Evolutionary conservation across 805 yeast genomes (phyloP).

Genomic region (Metschnikowia koreensis): DNA sequence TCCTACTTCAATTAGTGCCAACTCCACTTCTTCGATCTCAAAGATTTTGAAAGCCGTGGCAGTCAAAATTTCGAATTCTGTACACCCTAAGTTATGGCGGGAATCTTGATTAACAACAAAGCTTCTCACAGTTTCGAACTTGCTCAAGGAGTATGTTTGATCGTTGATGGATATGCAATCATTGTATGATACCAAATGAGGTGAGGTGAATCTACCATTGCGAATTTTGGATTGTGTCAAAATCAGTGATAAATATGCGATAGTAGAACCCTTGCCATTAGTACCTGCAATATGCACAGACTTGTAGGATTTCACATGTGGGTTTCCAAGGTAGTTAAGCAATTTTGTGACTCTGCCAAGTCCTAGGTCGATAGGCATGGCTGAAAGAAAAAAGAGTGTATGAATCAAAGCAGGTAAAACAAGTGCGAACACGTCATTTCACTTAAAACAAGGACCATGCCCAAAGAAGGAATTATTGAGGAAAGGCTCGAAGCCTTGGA

Average conservation of each 20-base stretch:
- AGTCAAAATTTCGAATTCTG: conserved; percentile 86
- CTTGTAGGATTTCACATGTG: conserved; percentile 55
- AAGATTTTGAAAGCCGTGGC: conserved; percentile 84
- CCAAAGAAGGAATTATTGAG: conserved; percentile 36
- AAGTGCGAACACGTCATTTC: conserved; percentile 1
- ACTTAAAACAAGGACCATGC: conserved; percentile 2
- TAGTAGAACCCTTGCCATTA: conserved; percentile 93
- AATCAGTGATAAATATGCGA: conserved; percentile 73
- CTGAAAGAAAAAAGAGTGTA: conserved; percentile 7
- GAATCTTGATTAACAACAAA: conserved; percentile 43
- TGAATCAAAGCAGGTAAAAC: not conserved
- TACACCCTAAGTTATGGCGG: conserved; percentile 54
- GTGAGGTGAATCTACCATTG: conserved; percentile 85
- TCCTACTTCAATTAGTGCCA: conserved; percentile 92
- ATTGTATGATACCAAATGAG: conserved; percentile 70
- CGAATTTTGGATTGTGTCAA: conserved; percentile 46
- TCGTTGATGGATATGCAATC: conserved; percentile 76
- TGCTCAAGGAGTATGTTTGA: conserved; percentile 44
- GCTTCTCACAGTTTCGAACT: conserved; percentile 46
- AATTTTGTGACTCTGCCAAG: conserved; percentile 33
- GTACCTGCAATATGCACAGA: conserved; percentile 95
- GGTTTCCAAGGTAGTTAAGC: conserved; percentile 55
- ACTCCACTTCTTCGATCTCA: conserved; percentile 52
- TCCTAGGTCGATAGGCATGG: conserved; percentile 36
- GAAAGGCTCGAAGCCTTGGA: conserved; percentile 51